Percentiles rank a stretch among this genome's conserved stretches.
These are phyloP conservation scores for Aquanectria penicillioides DNA, from an alignment of 2,329 filamentous ascomycete species.

Conservation along the genomic window DNA sequence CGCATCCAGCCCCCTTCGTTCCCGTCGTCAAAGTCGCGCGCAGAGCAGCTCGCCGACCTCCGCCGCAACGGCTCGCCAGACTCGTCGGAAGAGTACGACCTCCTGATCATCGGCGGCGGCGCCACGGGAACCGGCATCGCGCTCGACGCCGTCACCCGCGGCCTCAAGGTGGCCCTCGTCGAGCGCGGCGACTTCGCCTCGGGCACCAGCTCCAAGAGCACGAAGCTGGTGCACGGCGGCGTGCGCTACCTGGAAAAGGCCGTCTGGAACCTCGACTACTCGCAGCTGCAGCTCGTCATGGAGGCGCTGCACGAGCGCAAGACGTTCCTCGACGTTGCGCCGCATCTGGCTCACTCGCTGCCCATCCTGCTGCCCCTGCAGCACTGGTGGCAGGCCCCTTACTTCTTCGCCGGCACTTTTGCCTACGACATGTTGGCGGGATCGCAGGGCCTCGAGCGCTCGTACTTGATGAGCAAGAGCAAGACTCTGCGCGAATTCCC, in stretches of 20 bases:
- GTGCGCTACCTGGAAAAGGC: conserved; percentile 89
- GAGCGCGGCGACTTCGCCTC: conserved; percentile 86
- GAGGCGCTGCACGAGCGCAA: conserved; percentile 85
- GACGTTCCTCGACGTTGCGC: conserved; percentile 85
- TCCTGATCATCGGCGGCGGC: conserved; percentile 82
- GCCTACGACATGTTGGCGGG: conserved; percentile 85
- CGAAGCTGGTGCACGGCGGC: conserved; percentile 86
- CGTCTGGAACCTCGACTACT: conserved; percentile 85
- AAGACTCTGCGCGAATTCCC: conserved; percentile 83
- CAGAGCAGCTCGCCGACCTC: conserved; percentile 53
- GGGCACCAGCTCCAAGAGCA: conserved; percentile 87
- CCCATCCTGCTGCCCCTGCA: conserved; percentile 86
- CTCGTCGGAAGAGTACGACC: conserved; percentile 72
- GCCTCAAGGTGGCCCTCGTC: conserved; percentile 81
- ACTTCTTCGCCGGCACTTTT: conserved; percentile 77
- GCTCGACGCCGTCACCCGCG: conserved; percentile 81
- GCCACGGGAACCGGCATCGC: conserved; percentile 85
- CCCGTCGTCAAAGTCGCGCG: conserved; percentile 46
- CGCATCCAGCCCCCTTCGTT: conserved; percentile 52
- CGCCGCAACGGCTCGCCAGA: conserved; percentile 46
- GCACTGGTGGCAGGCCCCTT: conserved; percentile 85
- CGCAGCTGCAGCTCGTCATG: conserved; percentile 82
- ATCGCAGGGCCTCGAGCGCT: conserved; percentile 83
- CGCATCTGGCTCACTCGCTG: conserved; percentile 82
- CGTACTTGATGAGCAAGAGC: conserved; percentile 81